Conservation (phyloP, 2,329 filamentous ascomycete species). For the Aspergillus oerlinghausenensis region DNA sequence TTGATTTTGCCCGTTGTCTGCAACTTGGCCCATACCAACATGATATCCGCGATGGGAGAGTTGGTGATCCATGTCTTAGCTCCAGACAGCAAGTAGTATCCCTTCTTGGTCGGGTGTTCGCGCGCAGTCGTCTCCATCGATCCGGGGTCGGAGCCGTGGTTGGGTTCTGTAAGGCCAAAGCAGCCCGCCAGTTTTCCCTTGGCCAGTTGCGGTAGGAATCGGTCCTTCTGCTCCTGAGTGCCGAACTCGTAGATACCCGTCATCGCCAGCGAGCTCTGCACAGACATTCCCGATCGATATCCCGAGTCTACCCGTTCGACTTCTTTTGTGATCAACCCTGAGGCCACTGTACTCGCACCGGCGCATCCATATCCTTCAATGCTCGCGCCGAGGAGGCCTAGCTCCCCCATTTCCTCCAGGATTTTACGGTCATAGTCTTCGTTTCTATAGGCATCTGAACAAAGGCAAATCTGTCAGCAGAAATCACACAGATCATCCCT, state of each 20-base stretch:
- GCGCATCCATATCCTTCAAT: slow-evolving; percentile 87
- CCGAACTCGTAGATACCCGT: slow-evolving; percentile 86
- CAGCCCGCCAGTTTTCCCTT: slow-evolving; percentile 78
- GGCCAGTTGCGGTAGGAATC: slow-evolving; percentile 73
- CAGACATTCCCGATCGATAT: slow-evolving; percentile 88
- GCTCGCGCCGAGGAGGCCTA: slow-evolving; percentile 81
- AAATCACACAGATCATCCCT: slow-evolving; percentile 2
- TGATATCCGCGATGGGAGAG: slow-evolving; percentile 78
- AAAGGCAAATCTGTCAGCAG: not conserved
- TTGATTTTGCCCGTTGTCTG: slow-evolving; percentile 89
- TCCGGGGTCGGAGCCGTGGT: slow-evolving; percentile 87
- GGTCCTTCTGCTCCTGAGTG: slow-evolving; percentile 80
- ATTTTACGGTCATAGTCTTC: slow-evolving; percentile 84
- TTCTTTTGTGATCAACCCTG: slow-evolving; percentile 83
- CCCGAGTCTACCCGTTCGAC: slow-evolving; percentile 89
- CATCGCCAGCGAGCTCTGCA: slow-evolving; percentile 91
- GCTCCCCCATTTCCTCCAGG: slow-evolving; percentile 83
- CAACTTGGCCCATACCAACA: slow-evolving; percentile 90
- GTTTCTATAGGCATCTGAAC: slow-evolving; percentile 73
- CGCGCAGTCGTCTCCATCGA: slow-evolving; percentile 87
- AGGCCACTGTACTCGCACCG: slow-evolving; percentile 79
- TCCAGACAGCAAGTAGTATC: slow-evolving; percentile 73
- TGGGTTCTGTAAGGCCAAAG: slow-evolving; percentile 87
- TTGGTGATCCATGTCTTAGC: slow-evolving; percentile 96
- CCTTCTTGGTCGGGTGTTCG: slow-evolving; percentile 76